phyloP scores from a whole-genome alignment of 2,329 filamentous ascomycete genomes.

The Sporothrix mexicana region DNA sequence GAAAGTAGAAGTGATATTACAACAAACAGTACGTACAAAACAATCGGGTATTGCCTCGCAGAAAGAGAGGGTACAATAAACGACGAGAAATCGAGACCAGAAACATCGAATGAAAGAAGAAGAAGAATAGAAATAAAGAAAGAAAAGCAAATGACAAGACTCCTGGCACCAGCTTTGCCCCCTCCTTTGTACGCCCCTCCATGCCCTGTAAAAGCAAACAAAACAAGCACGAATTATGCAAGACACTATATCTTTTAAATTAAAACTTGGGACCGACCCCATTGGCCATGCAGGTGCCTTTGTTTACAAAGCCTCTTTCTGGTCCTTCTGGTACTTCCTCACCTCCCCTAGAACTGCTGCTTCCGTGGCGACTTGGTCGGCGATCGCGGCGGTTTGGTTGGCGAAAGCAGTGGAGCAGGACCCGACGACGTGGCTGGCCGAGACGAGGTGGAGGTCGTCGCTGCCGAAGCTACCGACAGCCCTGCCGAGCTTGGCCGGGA shows the following conservation, averaged over 20 bases:
- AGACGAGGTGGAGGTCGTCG: neutral
- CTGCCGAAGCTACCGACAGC: conserved; percentile 12
- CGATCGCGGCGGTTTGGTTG: conserved; percentile 16
- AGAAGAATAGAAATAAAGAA: neutral
- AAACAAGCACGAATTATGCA: conserved; percentile 13
- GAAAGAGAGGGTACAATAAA: conserved; percentile 5
- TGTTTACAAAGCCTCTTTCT: neutral
- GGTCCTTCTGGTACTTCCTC: too few species aligned
- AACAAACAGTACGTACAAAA: conserved; percentile 18
- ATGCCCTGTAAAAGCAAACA: neutral
- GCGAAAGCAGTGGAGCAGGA: neutral
- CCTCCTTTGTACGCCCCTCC: conserved; percentile 17
- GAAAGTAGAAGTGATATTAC: conserved; percentile 5
- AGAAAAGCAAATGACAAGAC: neutral
- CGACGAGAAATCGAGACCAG: neutral
- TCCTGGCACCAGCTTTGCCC: neutral
- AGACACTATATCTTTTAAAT: neutral
- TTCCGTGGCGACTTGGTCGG: conserved; percentile 22
- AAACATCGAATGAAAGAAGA: neutral
- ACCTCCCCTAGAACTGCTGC: neutral
- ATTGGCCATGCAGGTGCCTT: neutral
- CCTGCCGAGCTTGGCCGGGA: conserved; percentile 27
- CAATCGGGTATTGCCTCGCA: conserved; percentile 27
- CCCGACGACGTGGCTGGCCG: conserved; percentile 25
- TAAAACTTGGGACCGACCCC: neutral